Evolutionary conservation across 1,284 basidiomycete genomes (phyloP).

Genomic region (Rhodotorula sp.): DNA sequence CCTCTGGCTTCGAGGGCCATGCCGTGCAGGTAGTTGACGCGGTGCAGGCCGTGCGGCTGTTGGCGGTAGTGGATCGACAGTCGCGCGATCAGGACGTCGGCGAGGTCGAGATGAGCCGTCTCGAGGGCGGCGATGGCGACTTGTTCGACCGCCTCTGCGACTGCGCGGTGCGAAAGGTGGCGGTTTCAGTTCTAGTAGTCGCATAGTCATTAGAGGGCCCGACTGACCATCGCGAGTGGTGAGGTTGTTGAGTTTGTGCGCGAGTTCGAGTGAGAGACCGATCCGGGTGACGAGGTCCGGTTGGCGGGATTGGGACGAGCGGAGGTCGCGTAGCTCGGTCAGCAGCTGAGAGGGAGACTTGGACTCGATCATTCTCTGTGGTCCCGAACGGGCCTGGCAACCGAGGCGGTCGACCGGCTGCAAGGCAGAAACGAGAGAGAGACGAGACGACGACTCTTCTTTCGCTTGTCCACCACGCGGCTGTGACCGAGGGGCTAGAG

Average conservation of each 20-base stretch:
- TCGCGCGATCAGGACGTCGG: slow-evolving; percentile 71
- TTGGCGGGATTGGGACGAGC: background rate
- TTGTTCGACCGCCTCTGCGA: slow-evolving; percentile 85
- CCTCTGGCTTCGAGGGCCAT: slow-evolving; percentile 77
- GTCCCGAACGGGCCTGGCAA: background rate
- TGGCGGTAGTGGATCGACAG: slow-evolving; percentile 65
- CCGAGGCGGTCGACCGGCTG: background rate
- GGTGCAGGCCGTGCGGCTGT: slow-evolving; percentile 63
- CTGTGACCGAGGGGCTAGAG: too few species aligned
- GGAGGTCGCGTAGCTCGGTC: background rate
- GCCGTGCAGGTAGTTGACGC: slow-evolving; percentile 79
- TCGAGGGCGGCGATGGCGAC: slow-evolving; percentile 83
- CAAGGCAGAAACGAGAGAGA: too few species aligned
- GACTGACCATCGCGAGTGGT: background rate
- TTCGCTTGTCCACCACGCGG: too few species aligned
- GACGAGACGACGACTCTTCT: too few species aligned
- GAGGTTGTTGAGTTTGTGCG: background rate
- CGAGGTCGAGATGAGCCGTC: slow-evolving; percentile 71
- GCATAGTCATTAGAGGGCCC: background rate
- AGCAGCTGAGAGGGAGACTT: background rate
- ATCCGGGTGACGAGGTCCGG: background rate
- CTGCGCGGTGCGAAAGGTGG: slow-evolving; percentile 20
- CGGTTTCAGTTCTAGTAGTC: background rate
- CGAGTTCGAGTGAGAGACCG: background rate
- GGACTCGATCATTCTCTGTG: background rate